Base-by-base conservation (phyloP, 805 yeast species). In the Kodamaea leandrae region DNA sequence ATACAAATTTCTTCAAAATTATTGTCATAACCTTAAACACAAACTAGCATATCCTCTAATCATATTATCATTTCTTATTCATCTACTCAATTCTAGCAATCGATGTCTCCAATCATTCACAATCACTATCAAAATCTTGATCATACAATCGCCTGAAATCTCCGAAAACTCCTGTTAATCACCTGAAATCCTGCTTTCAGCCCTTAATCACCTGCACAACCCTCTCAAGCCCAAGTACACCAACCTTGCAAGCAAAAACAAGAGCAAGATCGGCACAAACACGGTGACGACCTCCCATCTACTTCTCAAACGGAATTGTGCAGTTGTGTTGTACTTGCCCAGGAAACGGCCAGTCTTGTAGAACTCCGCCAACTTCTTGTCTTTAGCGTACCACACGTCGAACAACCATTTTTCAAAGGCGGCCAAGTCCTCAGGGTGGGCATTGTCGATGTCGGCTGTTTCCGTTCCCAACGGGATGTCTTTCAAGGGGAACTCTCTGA, bases 311-410 rank as follows among this genome's bases (percentile, higher is more conserved):
- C 53, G 56, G 33, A 64, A 52, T 16, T 55, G 54, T 1, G 56
- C 66, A 4, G 38, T 47, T 13, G 60, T 58, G 1, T 56, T 53
- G 17, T 35, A 23, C 16, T 21, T 47, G 14, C 53, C 58, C 10
- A 57, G 61, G 45, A 83, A 82, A 2, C 68, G 48, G 6, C 91
- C 89, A 9, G 66, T 63, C 10, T 65, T 54, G 54, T 77, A 82
- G 52, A 78, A 86, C 13, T 58, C 55, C n/a, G 74, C 80, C 78
- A 93, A 69, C 36, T 83, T 58, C 36, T 60, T 63, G 61, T 93
- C 98, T 60, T 93, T 93, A 48, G 78, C 82, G 14, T 64, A 54
- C 98, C 98, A 93, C 8, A 77, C 63, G 2, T 72, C 61, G 45
- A 69, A 72, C 34, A 93, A 61, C 99, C 99, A 93, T 17, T 73